A percentile compares a stretch with the other conserved stretches of the same genome.
Conservation (phyloP, 1,139 yeast species). For the Candida albicans region DNA sequence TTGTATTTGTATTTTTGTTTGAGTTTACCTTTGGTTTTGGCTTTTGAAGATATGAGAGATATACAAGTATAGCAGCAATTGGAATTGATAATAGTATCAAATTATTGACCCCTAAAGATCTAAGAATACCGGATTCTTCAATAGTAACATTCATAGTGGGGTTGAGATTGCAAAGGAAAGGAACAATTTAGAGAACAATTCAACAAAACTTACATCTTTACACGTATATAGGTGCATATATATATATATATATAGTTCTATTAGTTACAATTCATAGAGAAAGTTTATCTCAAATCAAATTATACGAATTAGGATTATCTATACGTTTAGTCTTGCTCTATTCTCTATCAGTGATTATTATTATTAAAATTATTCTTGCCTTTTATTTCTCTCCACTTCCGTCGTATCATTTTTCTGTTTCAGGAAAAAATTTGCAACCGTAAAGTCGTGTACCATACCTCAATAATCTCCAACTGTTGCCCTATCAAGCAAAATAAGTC, state of each 20-base stretch:
- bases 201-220: no score
- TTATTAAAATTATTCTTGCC: not conserved
- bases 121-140: slow-evolving; percentile 2
- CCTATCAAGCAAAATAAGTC: not conserved
- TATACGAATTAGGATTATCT: no score
- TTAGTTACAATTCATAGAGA: no score
- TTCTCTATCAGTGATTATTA: no score
- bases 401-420: slow-evolving; percentile 2
- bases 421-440: slow-evolving; percentile 4
- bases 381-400: not conserved
- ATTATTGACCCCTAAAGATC: slow-evolving; percentile 3
- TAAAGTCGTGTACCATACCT: not conserved
- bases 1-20: not conserved
- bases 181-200: not conserved
- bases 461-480: not conserved
- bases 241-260: not conserved
- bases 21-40: no score
- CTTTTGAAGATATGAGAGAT: not conserved
- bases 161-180: not conserved
- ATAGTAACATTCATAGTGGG: slow-evolving; percentile 2
- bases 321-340: no score
- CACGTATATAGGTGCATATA: not conserved
- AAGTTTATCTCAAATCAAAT: no score
- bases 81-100: not conserved
- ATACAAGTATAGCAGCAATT: not conserved